Conservation (phyloP, 768 basidiomycete genomes). For the Omphalotus guepiniiformis region DNA sequence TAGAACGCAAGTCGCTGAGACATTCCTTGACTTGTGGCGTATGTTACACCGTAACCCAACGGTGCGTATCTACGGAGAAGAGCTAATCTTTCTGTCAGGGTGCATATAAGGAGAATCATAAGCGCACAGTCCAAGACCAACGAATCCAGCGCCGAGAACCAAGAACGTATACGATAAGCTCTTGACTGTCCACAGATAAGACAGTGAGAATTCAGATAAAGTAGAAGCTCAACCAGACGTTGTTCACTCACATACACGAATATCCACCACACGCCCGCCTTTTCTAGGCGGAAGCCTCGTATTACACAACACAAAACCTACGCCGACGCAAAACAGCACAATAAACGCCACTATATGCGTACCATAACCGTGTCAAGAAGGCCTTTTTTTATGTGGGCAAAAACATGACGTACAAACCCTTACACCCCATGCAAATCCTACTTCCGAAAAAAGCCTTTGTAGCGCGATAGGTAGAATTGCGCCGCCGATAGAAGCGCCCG, state of each 20-base stretch:
- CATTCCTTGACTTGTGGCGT: conserved; percentile 13
- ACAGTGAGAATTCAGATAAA: neutral
- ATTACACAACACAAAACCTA: conserved; percentile 13
- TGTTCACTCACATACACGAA: conserved; percentile 15
- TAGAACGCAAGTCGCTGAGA: conserved; percentile 13
- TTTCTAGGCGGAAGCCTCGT: conserved; percentile 14
- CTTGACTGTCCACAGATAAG: conserved; percentile 4
- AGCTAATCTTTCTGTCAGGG: too few relatives aligned
- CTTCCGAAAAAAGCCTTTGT: conserved; percentile 14
- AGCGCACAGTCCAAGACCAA: conserved; percentile 11
- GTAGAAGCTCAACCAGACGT: neutral
- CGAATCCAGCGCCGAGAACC: conserved; percentile 11
- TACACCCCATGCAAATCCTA: conserved; percentile 22
- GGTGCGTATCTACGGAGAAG: conserved; percentile 14
- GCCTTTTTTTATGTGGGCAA: neutral
- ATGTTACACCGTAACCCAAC: conserved; percentile 14
- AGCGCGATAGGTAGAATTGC: conserved; percentile 19
- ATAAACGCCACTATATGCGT: conserved; percentile 12
- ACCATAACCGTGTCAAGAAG: neutral
- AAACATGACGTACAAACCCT: conserved; percentile 11
- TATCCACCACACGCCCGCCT: conserved; percentile 11
- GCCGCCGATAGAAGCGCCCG: conserved; percentile 24
- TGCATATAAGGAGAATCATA: neutral
- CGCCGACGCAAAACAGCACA: conserved; percentile 11
- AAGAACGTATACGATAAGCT: conserved; percentile 13